Evolutionary conservation across 2,329 filamentous ascomycete genomes (phyloP).

Genomic region (Fusarium scirpi): DNA sequence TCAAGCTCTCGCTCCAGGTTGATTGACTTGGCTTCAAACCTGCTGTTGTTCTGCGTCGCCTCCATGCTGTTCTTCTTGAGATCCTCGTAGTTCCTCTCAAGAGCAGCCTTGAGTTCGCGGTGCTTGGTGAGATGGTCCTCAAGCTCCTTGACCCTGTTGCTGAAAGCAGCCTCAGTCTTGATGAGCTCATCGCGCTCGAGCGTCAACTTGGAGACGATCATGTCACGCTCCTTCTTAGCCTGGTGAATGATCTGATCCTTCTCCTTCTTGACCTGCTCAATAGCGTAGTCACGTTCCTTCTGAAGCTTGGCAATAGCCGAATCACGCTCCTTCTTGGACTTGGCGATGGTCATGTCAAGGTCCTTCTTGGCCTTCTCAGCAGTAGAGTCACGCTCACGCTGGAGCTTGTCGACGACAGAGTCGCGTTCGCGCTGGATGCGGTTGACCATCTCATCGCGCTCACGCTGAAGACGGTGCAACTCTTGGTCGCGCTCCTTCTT

Average conservation of each 20-base stretch:
- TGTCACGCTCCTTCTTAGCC: slow-evolving; percentile 39
- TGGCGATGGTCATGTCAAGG: slow-evolving; percentile 35
- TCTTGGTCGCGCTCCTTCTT: slow-evolving; percentile 39
- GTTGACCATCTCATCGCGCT: slow-evolving; percentile 36
- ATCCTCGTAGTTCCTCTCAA: slow-evolving; percentile 46
- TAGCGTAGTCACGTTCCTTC: slow-evolving; percentile 40
- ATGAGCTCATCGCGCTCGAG: slow-evolving; percentile 44
- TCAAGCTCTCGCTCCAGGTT: slow-evolving; percentile 46
- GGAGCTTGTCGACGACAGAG: slow-evolving; percentile 30
- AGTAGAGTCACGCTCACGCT: slow-evolving; percentile 34
- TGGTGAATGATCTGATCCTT: slow-evolving; percentile 39
- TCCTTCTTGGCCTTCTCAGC: slow-evolving; percentile 42
- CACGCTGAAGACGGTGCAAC: slow-evolving; percentile 28
- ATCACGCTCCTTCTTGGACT: slow-evolving; percentile 44
- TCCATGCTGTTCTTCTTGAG: slow-evolving; percentile 42
- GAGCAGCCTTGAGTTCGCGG: slow-evolving; percentile 42
- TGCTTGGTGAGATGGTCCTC: slow-evolving; percentile 45
- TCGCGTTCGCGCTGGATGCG: slow-evolving; percentile 42
- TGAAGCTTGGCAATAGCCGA: slow-evolving; percentile 34
- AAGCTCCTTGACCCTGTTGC: slow-evolving; percentile 46
- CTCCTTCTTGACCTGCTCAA: slow-evolving; percentile 37
- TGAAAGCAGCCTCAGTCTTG: slow-evolving; percentile 37
- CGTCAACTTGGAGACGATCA: slow-evolving; percentile 36
- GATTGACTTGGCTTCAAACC: slow-evolving; percentile 44
- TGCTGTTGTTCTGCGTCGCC: slow-evolving; percentile 17